Conservation (phyloP, 2,329 filamentous ascomycete genomes). For the Aspergillus brunneoviolaceus region DNA sequence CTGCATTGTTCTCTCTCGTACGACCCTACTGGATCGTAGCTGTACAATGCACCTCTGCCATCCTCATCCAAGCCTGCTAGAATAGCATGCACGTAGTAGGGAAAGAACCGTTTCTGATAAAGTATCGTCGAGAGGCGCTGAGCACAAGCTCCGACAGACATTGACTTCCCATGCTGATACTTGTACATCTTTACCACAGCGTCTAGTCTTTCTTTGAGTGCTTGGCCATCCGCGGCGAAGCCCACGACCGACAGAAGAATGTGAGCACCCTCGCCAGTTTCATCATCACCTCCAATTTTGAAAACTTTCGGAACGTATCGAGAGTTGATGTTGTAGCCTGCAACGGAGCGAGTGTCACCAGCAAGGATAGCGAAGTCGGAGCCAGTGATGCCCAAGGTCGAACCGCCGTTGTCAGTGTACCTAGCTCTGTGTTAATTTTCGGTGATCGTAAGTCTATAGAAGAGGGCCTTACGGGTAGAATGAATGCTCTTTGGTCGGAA, state of each 20-base stretch:
- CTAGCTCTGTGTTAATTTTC: conserved; percentile 29
- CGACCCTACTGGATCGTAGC: conserved; percentile 95
- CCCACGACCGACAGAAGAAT: conserved; percentile 93
- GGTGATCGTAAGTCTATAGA: not conserved
- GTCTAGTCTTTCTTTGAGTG: conserved; percentile 90
- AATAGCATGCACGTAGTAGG: conserved; percentile 96
- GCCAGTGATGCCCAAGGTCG: conserved; percentile 90
- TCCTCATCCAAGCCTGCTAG: conserved; percentile 92
- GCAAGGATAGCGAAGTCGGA: conserved; percentile 94
- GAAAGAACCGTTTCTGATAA: conserved; percentile 98
- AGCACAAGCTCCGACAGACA: conserved; percentile 90
- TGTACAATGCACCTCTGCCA: conserved; percentile 90
- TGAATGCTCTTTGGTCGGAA: conserved; percentile 62
- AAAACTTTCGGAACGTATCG: conserved; percentile 94
- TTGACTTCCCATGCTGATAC: conserved; percentile 95
- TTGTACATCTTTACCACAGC: conserved; percentile 98
- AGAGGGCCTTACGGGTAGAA: conserved; percentile 78
- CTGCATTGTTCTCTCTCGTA: conserved; percentile 97
- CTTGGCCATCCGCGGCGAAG: conserved; percentile 91
- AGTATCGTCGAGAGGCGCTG: conserved; percentile 93
- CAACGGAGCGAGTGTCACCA: conserved; percentile 92
- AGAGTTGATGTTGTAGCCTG: conserved; percentile 98
- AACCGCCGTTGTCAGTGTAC: conserved; percentile 97
- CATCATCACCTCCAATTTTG: conserved; percentile 88
- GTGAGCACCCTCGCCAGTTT: conserved; percentile 78